Evolutionary conservation across 345 rosid genomes (phyloP).

Genomic region (Melaleuca quinquenervia): DNA sequence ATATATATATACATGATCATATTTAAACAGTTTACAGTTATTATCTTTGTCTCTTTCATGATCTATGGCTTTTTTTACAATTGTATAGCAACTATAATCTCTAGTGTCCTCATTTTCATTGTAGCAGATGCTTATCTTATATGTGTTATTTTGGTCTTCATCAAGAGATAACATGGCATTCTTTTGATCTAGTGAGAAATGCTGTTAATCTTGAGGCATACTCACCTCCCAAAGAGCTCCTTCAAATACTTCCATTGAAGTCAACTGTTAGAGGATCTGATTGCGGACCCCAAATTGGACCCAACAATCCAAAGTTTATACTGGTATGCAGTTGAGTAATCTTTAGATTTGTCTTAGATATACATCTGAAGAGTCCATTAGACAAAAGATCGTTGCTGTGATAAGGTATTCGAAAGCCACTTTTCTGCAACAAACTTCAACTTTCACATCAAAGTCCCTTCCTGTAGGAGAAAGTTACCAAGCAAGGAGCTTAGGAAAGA

Average conservation of each 20-base stretch:
- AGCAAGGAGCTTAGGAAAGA: not conserved
- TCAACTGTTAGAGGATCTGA: conserved; percentile 57
- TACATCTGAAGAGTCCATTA: not conserved
- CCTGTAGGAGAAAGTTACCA: not conserved
- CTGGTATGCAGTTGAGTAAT: conserved; percentile 25
- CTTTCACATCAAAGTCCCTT: not conserved
- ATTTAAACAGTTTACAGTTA: not conserved
- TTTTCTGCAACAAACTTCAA: not conserved
- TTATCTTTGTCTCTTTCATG: not conserved
- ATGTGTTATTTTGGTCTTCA: not conserved
- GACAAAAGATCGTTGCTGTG: not conserved
- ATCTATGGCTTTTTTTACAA: not conserved
- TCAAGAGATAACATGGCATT: not conserved
- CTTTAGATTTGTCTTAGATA: not conserved
- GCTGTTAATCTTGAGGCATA: conserved; percentile 40
- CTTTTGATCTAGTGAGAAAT: conserved; percentile 52
- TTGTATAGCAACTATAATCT: not conserved
- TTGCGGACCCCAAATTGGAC: conserved; percentile 81
- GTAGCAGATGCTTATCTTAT: not conserved
- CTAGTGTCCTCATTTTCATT: not conserved
- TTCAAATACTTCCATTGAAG: conserved; percentile 76
- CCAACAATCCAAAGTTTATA: conserved; percentile 76
- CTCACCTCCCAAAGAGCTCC: conserved; percentile 72
- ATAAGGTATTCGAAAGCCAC: not conserved
- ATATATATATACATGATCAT: not conserved